phyloP scores from a whole-genome alignment of 257 asterid species.

The Nicotiana benthamiana region DNA sequence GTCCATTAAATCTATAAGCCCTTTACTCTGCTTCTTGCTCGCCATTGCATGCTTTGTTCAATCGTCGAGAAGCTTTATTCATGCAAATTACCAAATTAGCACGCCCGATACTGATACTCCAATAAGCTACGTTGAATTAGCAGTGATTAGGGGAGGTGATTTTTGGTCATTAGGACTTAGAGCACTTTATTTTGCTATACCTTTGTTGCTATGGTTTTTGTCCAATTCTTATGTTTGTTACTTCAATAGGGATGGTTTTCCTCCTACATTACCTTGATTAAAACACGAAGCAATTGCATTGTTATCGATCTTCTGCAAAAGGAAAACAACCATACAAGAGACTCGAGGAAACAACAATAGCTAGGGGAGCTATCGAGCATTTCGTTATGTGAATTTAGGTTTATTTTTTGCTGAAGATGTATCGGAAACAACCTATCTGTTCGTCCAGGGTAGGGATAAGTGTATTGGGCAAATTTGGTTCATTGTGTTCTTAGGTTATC shows the following conservation, averaged over 20 bases:
- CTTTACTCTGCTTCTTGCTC: constrained; percentile 24
- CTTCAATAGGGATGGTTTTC: background rate
- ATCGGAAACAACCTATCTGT: no score
- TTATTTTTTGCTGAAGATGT: no score
- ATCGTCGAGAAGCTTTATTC: constrained; percentile 25
- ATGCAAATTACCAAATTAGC: constrained; percentile 42
- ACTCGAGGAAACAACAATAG: background rate
- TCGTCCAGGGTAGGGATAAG: no score
- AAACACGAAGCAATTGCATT: background rate
- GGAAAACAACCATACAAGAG: background rate
- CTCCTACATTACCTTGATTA: background rate
- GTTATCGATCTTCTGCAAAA: background rate
- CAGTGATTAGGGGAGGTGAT: constrained; percentile 36
- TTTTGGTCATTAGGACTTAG: constrained; percentile 45
- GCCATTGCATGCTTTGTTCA: constrained; percentile 49
- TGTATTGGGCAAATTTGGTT: no score
- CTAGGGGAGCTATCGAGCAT: background rate
- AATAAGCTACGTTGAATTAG: constrained; percentile 21
- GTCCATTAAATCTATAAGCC: constrained; percentile 31
- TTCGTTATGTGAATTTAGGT: background rate
- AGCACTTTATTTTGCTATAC: constrained; percentile 42
- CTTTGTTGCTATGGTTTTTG: constrained; percentile 49
- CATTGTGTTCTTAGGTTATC: no score
- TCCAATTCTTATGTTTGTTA: constrained; percentile 30
- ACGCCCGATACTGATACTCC: constrained; percentile 42